These are phyloP conservation scores for Albifimbria verrucaria DNA, from an alignment of 2,329 filamentous ascomycete genomes.

Conservation along the genomic window DNA sequence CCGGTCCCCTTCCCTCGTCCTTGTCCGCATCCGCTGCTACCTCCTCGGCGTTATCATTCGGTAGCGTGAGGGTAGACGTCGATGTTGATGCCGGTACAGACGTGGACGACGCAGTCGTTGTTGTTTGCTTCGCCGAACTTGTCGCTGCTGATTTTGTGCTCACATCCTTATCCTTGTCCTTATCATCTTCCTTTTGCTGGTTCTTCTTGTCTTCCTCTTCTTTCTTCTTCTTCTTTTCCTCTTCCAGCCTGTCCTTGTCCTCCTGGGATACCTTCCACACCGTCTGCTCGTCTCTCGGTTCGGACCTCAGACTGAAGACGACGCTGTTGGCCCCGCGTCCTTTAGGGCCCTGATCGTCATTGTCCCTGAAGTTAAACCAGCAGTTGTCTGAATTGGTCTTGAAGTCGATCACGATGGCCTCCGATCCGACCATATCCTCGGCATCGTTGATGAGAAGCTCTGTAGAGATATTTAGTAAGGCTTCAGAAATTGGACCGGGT, in stretches of 20 bases:
- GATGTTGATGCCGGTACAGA: too few species aligned
- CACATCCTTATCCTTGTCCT: background rate
- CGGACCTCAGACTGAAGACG: background rate
- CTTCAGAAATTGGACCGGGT: too few species aligned
- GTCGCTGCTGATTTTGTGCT: background rate
- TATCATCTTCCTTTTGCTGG: background rate
- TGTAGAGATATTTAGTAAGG: slow-evolving; percentile 1
- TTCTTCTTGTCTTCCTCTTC: background rate
- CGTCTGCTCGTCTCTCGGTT: background rate
- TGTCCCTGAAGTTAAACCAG: slow-evolving; percentile 7
- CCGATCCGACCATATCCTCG: slow-evolving; percentile 5
- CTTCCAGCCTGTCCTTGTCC: background rate
- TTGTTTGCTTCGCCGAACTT: too few species aligned
- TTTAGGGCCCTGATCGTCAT: background rate
- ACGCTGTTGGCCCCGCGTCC: background rate
- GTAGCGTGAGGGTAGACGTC: too few species aligned
- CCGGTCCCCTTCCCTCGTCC: background rate
- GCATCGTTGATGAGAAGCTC: slow-evolving; percentile 4
- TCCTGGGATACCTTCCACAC: background rate
- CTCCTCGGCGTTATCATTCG: too few species aligned
- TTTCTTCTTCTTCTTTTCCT: background rate
- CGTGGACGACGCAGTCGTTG: too few species aligned
- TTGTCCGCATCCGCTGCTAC: too few species aligned
- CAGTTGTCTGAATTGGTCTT: slow-evolving; percentile 1
- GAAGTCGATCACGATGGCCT: slow-evolving; percentile 6